Percentiles rank a stretch among this genome's conserved stretches.
phyloP scores from a whole-genome alignment of 306 rosid genomes.

The Pueraria montana region DNA sequence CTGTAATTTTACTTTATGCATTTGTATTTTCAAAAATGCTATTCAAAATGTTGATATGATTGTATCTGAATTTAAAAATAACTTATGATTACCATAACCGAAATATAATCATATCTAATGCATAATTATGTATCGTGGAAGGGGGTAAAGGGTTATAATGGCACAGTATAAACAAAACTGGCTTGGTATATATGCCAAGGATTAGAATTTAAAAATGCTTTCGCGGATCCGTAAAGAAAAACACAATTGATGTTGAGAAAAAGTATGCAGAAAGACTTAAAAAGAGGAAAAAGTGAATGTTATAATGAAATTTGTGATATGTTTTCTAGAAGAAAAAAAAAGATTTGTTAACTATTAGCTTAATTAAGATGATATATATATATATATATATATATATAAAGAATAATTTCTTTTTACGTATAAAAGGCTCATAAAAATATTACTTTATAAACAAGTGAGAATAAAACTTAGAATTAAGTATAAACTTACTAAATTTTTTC shows the following conservation, averaged over 20 bases:
- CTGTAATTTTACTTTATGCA: slow-evolving; percentile 11
- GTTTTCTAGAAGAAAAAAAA: neutral
- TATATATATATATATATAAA: too few relatives aligned
- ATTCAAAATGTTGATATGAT: slow-evolving; percentile 27
- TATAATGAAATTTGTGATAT: neutral
- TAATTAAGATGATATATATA: too few relatives aligned
- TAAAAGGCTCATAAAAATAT: too few relatives aligned
- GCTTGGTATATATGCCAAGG: neutral
- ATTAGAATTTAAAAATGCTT: neutral
- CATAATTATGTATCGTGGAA: slow-evolving; percentile 39
- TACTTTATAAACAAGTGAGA: neutral
- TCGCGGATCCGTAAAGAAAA: too few relatives aligned
- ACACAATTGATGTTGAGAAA: neutral
- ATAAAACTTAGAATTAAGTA: too few relatives aligned
- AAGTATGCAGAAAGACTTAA: neutral
- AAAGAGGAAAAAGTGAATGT: neutral
- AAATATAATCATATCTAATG: slow-evolving; percentile 28
- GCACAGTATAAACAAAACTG: neutral
- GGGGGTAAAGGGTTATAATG: neutral
- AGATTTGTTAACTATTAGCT: too few relatives aligned
- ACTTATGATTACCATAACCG: neutral
- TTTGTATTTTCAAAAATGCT: neutral
- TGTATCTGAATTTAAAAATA: neutral
- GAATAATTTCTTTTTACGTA: too few relatives aligned
- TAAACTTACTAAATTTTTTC: too few relatives aligned